phyloP scores from a whole-genome alignment of 2,329 filamentous ascomycete genomes.

The Aspergillus phoenicis region DNA sequence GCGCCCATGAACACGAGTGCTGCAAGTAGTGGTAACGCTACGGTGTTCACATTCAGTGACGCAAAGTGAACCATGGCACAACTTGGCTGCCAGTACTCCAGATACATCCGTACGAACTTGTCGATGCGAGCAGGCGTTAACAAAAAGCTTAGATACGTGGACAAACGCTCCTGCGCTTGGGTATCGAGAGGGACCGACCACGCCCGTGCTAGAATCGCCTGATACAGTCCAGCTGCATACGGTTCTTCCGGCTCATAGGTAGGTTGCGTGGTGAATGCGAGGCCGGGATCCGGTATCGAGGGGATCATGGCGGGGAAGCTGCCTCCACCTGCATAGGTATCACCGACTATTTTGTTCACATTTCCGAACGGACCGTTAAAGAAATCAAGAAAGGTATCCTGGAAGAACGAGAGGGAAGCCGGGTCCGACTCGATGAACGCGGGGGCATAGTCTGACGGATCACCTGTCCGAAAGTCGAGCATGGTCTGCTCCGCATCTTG shows the following conservation, averaged over 20 bases:
- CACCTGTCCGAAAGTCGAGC: slow-evolving; percentile 23
- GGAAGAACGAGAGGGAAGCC: slow-evolving; percentile 33
- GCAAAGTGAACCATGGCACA: slow-evolving; percentile 48
- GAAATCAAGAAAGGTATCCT: slow-evolving; percentile 42
- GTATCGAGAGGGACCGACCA: slow-evolving; percentile 42
- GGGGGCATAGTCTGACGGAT: slow-evolving; percentile 21
- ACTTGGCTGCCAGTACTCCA: slow-evolving; percentile 50
- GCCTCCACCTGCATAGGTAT: slow-evolving; percentile 25
- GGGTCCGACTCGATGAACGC: slow-evolving; percentile 30
- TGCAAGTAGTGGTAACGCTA: slow-evolving; percentile 42
- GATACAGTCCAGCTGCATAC: slow-evolving; percentile 43
- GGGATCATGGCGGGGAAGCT: slow-evolving; percentile 22
- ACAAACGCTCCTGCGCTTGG: slow-evolving; percentile 44
- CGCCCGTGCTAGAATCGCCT: slow-evolving; percentile 43
- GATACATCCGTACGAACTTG: slow-evolving; percentile 47
- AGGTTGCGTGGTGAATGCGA: slow-evolving; percentile 24
- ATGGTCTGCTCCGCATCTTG: slow-evolving; percentile 26
- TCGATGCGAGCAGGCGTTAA: slow-evolving; percentile 45
- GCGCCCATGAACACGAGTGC: slow-evolving; percentile 49
- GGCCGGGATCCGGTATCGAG: slow-evolving; percentile 22
- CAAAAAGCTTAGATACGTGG: slow-evolving; percentile 42
- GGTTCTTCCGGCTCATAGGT: slow-evolving; percentile 40
- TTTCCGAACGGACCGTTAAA: slow-evolving; percentile 42
- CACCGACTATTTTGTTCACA: slow-evolving; percentile 25
- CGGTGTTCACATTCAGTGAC: slow-evolving; percentile 44